Evolutionary conservation across 805 yeast species (phyloP).

Genomic region (Candida pseudofarinosa): DNA sequence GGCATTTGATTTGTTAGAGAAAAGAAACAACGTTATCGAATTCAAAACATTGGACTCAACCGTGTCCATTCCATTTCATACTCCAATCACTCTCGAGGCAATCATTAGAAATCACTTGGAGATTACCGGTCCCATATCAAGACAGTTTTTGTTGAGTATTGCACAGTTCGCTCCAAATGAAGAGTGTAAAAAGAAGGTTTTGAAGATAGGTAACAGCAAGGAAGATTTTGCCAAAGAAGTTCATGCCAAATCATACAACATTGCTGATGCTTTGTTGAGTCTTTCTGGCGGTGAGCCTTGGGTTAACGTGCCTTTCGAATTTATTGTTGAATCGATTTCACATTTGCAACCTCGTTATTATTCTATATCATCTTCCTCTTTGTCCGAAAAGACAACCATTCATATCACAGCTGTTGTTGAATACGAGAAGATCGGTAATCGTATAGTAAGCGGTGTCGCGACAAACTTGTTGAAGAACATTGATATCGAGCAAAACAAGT

Average conservation of each 20-base stretch:
- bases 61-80: slow-evolving; percentile 57
- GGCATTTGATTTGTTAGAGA: slow-evolving; percentile 56
- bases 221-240: slow-evolving; percentile 62
- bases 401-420: slow-evolving; percentile 94
- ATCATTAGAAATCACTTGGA: slow-evolving; percentile 83
- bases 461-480: slow-evolving; percentile 82
- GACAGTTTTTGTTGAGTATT: slow-evolving; percentile 73
- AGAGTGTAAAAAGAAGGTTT: slow-evolving; percentile 46
- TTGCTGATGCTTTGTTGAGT: slow-evolving; percentile 66
- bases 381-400: slow-evolving; percentile 66
- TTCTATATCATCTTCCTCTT: slow-evolving; percentile 88
- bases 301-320: slow-evolving; percentile 76
- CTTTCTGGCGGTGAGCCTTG: slow-evolving; percentile 68
- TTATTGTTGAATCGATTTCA: slow-evolving; percentile 75
- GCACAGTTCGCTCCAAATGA: slow-evolving; percentile 78
- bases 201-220: slow-evolving; percentile 63
- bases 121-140: slow-evolving; percentile 88
- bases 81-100: slow-evolving; percentile 87
- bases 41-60: slow-evolving; percentile 72
- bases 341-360: slow-evolving; percentile 92
- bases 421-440: slow-evolving; percentile 36
- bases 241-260: slow-evolving; percentile 56
- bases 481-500: slow-evolving; percentile 50
- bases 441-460: slow-evolving; percentile 73
- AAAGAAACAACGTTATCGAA: slow-evolving; percentile 53